Conservation (phyloP, 106 monocot species). For the Narthecium ossifragum region DNA sequence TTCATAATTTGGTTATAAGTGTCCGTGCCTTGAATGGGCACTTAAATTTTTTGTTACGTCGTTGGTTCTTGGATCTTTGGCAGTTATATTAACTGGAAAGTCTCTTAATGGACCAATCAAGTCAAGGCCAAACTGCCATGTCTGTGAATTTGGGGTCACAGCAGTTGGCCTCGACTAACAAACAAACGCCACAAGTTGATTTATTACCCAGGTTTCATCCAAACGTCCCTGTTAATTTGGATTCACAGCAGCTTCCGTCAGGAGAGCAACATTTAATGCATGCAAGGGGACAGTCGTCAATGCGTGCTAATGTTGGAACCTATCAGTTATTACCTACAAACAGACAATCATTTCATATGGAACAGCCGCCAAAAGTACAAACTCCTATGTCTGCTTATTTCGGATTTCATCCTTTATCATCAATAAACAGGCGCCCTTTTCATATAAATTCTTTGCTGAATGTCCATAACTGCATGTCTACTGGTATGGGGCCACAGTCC, state of each 20-base stretch:
- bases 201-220: conserved; percentile 18
- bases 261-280: conserved; percentile 10
- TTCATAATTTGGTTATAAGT: not conserved
- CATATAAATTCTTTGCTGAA: conserved; percentile 4
- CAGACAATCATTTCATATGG: conserved; percentile 21
- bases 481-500: conserved; percentile 17
- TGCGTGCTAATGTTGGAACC: conserved; percentile 9
- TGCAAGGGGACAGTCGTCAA: conserved; percentile 10
- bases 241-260: conserved; percentile 19
- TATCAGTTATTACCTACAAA: conserved; percentile 24
- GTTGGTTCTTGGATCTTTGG: not conserved
- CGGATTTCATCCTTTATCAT: conserved; percentile 10
- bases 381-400: conserved; percentile 10
- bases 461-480: conserved; percentile 9
- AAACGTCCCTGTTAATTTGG: conserved; percentile 23
- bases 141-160: conserved; percentile 13
- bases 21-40: not conserved
- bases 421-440: conserved; percentile 9
- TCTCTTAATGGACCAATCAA: conserved; percentile 28
- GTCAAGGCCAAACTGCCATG: conserved; percentile 21
- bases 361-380: conserved; percentile 2
- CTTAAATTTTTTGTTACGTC: not conserved
- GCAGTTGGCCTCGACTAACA: conserved; percentile 25
- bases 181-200: conserved; percentile 29
- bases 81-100: not conserved